Conservation (phyloP, 2,329 filamentous ascomycete genomes). For the Emericellopsis cladophorae region DNA sequence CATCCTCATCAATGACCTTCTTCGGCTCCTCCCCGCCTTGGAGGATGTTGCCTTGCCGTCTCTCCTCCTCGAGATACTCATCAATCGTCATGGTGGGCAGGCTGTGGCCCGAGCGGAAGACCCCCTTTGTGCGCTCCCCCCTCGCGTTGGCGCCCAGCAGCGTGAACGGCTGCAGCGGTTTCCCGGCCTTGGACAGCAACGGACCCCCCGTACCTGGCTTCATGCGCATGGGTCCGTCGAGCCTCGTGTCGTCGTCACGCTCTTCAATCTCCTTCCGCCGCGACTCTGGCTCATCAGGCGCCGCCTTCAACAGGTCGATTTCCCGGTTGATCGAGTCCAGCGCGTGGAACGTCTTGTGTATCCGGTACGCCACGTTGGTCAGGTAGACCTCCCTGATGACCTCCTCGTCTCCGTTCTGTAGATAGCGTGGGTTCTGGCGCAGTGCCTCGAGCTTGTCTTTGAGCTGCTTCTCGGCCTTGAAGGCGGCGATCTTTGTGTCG, state of each 20-base stretch:
- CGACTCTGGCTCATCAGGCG: constrained; percentile 34
- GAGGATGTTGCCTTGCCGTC: constrained; percentile 71
- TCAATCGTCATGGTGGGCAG: constrained; percentile 96
- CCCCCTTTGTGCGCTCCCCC: constrained; percentile 61
- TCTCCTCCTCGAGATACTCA: constrained; percentile 91
- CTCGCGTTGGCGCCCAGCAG: constrained; percentile 54
- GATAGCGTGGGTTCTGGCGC: constrained; percentile 32
- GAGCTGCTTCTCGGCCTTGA: constrained; percentile 73
- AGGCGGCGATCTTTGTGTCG: constrained; percentile 76
- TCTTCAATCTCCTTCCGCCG: constrained; percentile 2
- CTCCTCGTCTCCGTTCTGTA: constrained; percentile 66
- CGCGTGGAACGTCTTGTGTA: constrained; percentile 71
- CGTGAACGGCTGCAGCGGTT: constrained; percentile 84
- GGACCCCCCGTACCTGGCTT: constrained; percentile 47
- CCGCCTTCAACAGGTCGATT: constrained; percentile 65
- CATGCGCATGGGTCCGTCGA: constrained; percentile 53
- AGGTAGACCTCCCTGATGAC: constrained; percentile 69
- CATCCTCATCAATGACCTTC: constrained; percentile 76
- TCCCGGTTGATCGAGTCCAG: constrained; percentile 84
- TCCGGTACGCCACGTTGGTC: constrained; percentile 58
- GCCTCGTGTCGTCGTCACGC: constrained; percentile 47
- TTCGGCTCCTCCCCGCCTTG: constrained; percentile 67
- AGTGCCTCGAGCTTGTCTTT: constrained; percentile 63
- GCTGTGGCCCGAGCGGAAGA: constrained; percentile 86
- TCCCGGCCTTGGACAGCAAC: constrained; percentile 65